phyloP scores from a whole-genome alignment of 2,329 filamentous ascomycete species.

The Fusarium sp. region DNA sequence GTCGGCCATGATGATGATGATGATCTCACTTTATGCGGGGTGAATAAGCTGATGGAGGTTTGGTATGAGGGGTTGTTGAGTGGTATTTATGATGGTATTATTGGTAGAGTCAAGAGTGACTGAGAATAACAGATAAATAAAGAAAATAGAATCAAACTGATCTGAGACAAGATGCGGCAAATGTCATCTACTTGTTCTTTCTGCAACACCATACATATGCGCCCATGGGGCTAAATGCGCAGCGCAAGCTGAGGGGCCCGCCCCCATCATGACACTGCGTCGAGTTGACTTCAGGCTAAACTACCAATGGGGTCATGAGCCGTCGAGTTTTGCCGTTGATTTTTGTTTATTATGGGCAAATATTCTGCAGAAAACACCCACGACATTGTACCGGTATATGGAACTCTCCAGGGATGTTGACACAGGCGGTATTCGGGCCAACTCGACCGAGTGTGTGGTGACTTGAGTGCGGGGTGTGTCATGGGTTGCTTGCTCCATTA shows the following conservation, averaged over 20 bases:
- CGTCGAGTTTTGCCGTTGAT: constrained; percentile 19
- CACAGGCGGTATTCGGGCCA: constrained; percentile 26
- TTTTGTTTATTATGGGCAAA: no score
- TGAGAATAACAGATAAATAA: constrained; percentile 11
- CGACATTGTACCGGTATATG: background rate
- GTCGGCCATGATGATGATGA: constrained; percentile 56
- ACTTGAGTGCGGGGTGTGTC: constrained; percentile 33
- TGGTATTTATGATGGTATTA: constrained; percentile 24
- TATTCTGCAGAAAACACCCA: background rate
- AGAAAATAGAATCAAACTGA: constrained; percentile 6
- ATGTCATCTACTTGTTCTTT: constrained; percentile 33
- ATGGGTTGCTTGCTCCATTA: constrained; percentile 14
- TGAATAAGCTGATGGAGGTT: background rate
- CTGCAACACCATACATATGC: constrained; percentile 8
- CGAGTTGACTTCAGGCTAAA: constrained; percentile 44
- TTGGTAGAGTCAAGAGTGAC: constrained; percentile 2
- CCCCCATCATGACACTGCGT: constrained; percentile 45
- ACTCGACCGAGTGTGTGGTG: constrained; percentile 29
- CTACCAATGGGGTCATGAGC: constrained; percentile 36
- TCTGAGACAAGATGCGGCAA: constrained; percentile 29
- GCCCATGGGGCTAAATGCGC: constrained; percentile 43
- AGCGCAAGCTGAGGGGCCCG: constrained; percentile 29
- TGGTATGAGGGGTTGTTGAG: constrained; percentile 6
- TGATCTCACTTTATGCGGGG: constrained; percentile 25
- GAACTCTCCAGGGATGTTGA: constrained; percentile 5